These are phyloP conservation scores for Thielaviopsis ethacetica DNA, from an alignment of 2,329 filamentous ascomycete genomes.

Conservation along the genomic window DNA sequence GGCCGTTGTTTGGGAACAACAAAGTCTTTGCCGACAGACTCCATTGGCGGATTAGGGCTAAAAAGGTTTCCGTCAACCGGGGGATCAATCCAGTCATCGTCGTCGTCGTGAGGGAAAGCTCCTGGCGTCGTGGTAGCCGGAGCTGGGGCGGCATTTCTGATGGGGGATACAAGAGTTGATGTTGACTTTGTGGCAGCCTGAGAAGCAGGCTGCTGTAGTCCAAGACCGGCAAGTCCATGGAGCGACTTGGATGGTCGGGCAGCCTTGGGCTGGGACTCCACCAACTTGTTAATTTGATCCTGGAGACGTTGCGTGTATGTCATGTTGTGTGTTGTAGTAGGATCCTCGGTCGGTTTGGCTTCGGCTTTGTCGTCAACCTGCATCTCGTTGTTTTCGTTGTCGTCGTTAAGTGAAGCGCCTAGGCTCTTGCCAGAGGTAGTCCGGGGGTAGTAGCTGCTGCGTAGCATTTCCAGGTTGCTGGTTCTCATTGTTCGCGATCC, in stretches of 20 bases:
- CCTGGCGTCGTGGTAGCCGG: slow-evolving; percentile 31
- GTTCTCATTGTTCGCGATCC: slow-evolving; percentile 56
- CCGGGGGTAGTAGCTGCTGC: slow-evolving; percentile 57
- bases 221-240: slow-evolving; percentile 18
- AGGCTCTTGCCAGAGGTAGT: slow-evolving; percentile 60
- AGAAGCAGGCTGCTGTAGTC: background rate
- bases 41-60: slow-evolving; percentile 2
- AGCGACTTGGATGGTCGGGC: slow-evolving; percentile 32
- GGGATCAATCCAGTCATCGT: slow-evolving; percentile 49
- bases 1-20: slow-evolving; percentile 25
- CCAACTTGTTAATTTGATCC: slow-evolving; percentile 70
- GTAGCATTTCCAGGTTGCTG: slow-evolving; percentile 60
- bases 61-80: slow-evolving; percentile 17
- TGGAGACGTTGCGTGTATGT: slow-evolving; percentile 88
- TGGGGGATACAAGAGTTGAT: slow-evolving; percentile 14
- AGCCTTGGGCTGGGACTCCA: slow-evolving; percentile 36
- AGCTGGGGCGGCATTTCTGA: slow-evolving; percentile 16
- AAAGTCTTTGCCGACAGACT: slow-evolving; percentile 17
- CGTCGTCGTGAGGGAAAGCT: slow-evolving; percentile 36
- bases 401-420: slow-evolving; percentile 30
- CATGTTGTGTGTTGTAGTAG: slow-evolving; percentile 45
- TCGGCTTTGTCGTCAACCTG: slow-evolving; percentile 35
- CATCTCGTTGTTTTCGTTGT: slow-evolving; percentile 28
- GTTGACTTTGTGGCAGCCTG: slow-evolving; percentile 18
- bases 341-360: slow-evolving; percentile 21